Evolutionary conservation across 2,329 filamentous ascomycete genomes (phyloP), one percentile per base, ranked within the genome.

Genomic region (Conoideocrella luteorostrata): DNA sequence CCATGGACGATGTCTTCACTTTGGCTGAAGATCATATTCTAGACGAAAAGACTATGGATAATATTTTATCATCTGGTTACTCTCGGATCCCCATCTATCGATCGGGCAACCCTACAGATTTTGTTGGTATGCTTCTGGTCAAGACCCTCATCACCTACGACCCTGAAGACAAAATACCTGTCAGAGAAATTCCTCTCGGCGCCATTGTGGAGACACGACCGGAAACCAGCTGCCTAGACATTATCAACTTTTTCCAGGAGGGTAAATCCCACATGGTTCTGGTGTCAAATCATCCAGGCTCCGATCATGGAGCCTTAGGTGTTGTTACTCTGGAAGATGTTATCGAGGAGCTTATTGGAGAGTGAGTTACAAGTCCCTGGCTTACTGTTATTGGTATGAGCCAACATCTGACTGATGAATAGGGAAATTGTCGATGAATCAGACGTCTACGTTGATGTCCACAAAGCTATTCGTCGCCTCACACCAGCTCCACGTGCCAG

Each of bases 71-170:
- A 1, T 89, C 90, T 38, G 93, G 93, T 36, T 98, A 97, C 65
- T 97, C 93, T 11, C 78, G 93, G 47, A 97, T 98, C 52, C 93
- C 93, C 3, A 95, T 98, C 47, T 87, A 96, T 59, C 83, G 88
- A 30, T 82, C 88, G 0, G 86, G 88, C 46, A 94, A 90, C 56
- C 72, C 78, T 1, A 78, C 79, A 45, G 91, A 98, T 62, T 98
- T 96, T 65, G 84, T 97, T 23, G 93, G 93, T 50, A 98, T 98
- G 91, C 78, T 98, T 6, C 72, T 98, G 9, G 93, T 98, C 62
- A 98, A 98, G 72, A 97, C 97, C 59, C 78, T 98, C 48, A 98
- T 98, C 58, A 97, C 93, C 0, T 98, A 98, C 62, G 93, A 98
- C 52, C 93, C 93, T 0, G 93, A 98, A 63, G 93, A 98, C 59